Evolutionary conservation across 306 rosid genomes (phyloP), one percentile per base, ranked within the genome.

Genomic region (Pyrus communis): DNA sequence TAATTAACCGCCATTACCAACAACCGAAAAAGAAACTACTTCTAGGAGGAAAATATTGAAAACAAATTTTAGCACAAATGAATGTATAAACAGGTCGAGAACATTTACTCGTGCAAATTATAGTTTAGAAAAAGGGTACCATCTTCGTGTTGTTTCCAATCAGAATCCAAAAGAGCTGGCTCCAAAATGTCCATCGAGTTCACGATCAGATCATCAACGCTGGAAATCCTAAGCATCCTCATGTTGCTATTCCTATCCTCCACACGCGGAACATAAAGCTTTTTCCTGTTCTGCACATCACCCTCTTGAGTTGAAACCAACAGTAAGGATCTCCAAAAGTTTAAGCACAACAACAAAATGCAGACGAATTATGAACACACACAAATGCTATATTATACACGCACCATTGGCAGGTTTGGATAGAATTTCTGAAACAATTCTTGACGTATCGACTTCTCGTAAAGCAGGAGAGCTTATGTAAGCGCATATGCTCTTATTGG

Each of bases 241-340:
- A 91, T 90, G 76, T 90, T 82, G 77, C 96, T 86, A 61, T 92
- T 90, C 85, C 88, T 94, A 84, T 94, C 95, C 88, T 92, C 98
- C 82, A 94, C 98, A 14, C 97, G 80, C 1, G 97, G 97, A 62
- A 94, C 98, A 74, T 86, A 87, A 52, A 85, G 87, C 82, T 78
- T 90, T 78, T 84, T 91, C 21, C 81, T 54, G 70, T 49, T 78
- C 83, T 70, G 85, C 80, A 75, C 62, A 66, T 71, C 42, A 7
- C 82, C 84, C 73, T 82, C 86, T 80, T 81, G 25, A 70, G 15
- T 57, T 70, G 45, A 46, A 27, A 70, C 6, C 4, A 45, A 22
- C 73, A 23, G 5, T 70, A 9, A 27, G 12, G 49, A 70, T 49
- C 74, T 70, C 62, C 42, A 49, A 10, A 30, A 10, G 0, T 33